Conservation (phyloP, 305 asterid species). For the Solanum hybrid region DNA sequence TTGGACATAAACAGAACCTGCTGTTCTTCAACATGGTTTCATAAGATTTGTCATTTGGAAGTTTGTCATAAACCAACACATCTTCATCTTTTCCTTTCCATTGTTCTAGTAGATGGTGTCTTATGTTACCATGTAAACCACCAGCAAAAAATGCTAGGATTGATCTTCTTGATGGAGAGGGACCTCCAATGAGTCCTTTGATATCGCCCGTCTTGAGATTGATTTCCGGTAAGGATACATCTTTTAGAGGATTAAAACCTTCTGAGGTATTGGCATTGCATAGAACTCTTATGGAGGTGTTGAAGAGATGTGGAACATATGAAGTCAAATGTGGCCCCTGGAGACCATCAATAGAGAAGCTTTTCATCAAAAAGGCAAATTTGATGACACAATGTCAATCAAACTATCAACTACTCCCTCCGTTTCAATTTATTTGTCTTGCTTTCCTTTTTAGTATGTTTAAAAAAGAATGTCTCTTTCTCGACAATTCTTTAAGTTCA, state of each 20-base stretch:
- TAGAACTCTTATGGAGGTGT: conserved; percentile 65
- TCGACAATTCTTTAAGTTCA: not conserved
- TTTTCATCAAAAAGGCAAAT: not conserved
- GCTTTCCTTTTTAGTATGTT: not conserved
- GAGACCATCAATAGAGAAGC: not conserved
- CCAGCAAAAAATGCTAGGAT: conserved; percentile 71
- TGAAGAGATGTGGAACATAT: conserved; percentile 48
- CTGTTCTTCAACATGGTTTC: conserved; percentile 23
- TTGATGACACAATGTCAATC: not conserved
- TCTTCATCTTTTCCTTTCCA: conserved; percentile 65
- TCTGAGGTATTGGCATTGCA: conserved; percentile 83
- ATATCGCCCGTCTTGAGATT: conserved; percentile 65
- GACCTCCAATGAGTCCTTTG: conserved; percentile 60
- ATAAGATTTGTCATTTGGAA: conserved; percentile 16
- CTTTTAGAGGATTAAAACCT: conserved; percentile 70
- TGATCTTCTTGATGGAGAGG: conserved; percentile 48
- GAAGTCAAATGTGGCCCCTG: conserved; percentile 59
- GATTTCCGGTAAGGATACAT: conserved; percentile 57
- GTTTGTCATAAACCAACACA: conserved; percentile 31
- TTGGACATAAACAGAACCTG: conserved; percentile 26
- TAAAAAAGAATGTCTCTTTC: not conserved
- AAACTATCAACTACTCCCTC: not conserved
- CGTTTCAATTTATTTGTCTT: not conserved
- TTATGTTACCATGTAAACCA: conserved; percentile 57
- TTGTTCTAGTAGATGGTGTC: conserved; percentile 41